Conservation (phyloP, 352 stramenopile species). For the Phytopythium vexans region DNA sequence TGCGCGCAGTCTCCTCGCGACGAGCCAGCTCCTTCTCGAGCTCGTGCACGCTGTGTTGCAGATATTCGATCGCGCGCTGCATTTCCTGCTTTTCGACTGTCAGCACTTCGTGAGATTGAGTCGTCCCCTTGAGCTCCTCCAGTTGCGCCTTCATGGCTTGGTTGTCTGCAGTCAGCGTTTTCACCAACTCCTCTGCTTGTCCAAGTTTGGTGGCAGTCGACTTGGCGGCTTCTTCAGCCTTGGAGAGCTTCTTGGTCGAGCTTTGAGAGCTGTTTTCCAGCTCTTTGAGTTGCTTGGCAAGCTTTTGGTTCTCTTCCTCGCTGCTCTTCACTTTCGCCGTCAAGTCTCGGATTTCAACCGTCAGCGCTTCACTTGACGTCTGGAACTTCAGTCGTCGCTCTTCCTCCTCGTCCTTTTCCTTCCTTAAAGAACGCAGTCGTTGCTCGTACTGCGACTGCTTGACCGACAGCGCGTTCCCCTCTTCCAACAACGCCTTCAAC, state of each 20-base stretch:
- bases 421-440: constrained; percentile 58
- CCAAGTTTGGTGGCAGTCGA: constrained; percentile 16
- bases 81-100: constrained; percentile 53
- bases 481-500: constrained; percentile 60
- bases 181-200: constrained; percentile 18
- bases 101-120: constrained; percentile 45
- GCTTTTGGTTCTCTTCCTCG: constrained; percentile 50
- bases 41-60: constrained; percentile 53
- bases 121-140: constrained; percentile 32
- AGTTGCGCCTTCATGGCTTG: constrained; percentile 34
- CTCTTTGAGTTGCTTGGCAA: constrained; percentile 33
- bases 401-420: constrained; percentile 79
- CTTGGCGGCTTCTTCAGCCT: constrained; percentile 20
- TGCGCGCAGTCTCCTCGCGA: constrained; percentile 57
- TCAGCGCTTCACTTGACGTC: constrained; percentile 45
- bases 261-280: constrained; percentile 20
- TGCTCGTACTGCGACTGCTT: constrained; percentile 79
- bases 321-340: constrained; percentile 35
- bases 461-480: constrained; percentile 71
- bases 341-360: constrained; percentile 44
- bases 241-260: constrained; percentile 25
- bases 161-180: constrained; percentile 29
- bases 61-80: constrained; percentile 53
- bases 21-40: constrained; percentile 50
- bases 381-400: constrained; percentile 51